Base-by-base conservation (phyloP, 805 yeast species). In the Metschnikowia picachoensis region DNA sequence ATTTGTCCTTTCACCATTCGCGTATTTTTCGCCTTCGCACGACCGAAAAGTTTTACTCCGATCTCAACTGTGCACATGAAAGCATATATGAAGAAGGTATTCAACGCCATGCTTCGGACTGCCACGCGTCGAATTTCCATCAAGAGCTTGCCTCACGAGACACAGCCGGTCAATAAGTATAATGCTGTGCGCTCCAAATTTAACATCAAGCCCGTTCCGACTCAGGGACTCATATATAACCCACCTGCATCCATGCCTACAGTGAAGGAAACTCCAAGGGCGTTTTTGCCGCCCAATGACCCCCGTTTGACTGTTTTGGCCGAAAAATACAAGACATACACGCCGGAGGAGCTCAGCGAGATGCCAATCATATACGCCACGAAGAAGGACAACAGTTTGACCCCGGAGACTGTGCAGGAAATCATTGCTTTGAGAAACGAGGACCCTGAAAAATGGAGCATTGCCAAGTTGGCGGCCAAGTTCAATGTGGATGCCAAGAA, bases 391-490 rank as follows among this genome's bases (percentile, higher is more conserved):
- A 80, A 82, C 60, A 77, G 78, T 48, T 66, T 87, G 47, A 77
- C 80, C 5, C 81, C 80, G 10, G 76, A 72, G 30, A 79, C 81
- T 28, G 79, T 81, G 11, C 64, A 63, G 30, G 81, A 85, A 62
- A 84, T 87, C 46, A 70, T 70, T 52, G 57, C 66, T 35, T 68
- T 85, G 53, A 77, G 95, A 58, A 48, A 55, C 12, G 60, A 66
- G 34, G 79, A 86, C 56, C 92, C 94, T 1, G 68, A 67, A 28
- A 70, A 65, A 38, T 81, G 87, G 80, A 81, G 89, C 13, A 74
- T 85, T 51, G 73, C 77, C 45, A 75, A 72, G 12, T 71, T 87
- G 44, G 88, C 90, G 11, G 66, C 72, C 50, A 72, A 80, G 63
- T 88, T 73, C 60, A 66, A 72, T 30, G 74, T 87, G 32, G 78